These are phyloP conservation scores for Boletus rubescentipes DNA, from an alignment of 768 basidiomycete species.

Conservation along the genomic window DNA sequence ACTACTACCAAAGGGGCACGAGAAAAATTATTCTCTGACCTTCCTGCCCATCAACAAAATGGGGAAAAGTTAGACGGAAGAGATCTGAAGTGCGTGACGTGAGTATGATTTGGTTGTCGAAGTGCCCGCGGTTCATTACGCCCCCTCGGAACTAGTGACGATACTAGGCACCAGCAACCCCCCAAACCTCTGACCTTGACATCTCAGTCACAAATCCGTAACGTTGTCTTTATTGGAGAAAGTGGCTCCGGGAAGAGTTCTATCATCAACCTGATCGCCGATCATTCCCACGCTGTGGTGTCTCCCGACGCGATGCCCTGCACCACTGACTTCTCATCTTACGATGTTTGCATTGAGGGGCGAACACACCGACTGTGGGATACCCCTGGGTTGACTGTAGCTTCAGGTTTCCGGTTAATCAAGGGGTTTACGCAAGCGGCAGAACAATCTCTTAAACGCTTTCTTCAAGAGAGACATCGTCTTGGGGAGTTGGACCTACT, in stretches of 20 bases:
- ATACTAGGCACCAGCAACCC: no score
- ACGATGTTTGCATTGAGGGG: constrained; percentile 23
- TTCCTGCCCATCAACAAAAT: no score
- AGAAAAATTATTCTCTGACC: no score
- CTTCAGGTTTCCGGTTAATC: constrained; percentile 8
- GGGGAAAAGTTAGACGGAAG: no score
- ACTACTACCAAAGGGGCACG: no score
- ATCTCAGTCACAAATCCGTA: no score
- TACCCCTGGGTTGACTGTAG: constrained; percentile 29
- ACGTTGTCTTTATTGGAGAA: constrained; percentile 39
- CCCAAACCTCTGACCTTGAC: no score
- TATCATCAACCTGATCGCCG: constrained; percentile 40
- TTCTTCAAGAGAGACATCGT: constrained; percentile 32
- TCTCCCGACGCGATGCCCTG: constrained; percentile 32
- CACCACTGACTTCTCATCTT: constrained; percentile 27
- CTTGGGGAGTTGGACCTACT: constrained; percentile 20
- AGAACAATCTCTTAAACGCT: constrained; percentile 17
- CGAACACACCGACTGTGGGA: constrained; percentile 29
- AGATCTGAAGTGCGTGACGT: no score
- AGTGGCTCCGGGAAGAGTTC: constrained; percentile 40
- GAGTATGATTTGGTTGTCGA: no score
- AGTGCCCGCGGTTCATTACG: no score
- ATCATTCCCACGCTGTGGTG: constrained; percentile 17
- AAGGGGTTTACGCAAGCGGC: not conserved
- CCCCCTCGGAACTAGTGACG: no score